Evolutionary conservation across 1,284 basidiomycete genomes (phyloP), one percentile per base, ranked within the genome.

Genomic region (Ganoderma lingzhi): DNA sequence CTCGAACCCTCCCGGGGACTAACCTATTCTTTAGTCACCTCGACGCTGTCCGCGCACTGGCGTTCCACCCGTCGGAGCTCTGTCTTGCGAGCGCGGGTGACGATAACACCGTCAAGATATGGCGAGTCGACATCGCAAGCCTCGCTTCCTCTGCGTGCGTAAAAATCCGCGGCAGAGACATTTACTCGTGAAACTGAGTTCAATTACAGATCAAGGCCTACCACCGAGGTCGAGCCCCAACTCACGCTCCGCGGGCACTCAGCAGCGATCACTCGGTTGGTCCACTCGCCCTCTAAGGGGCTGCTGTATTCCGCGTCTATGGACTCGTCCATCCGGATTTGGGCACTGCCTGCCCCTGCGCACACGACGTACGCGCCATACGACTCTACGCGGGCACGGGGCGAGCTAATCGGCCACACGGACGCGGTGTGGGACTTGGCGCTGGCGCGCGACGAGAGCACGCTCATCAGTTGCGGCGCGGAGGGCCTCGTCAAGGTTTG

Each of bases 341-440:
- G 96, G 96, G 88, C 89, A 28, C 83, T 98, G 58, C 96, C 96
- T 8, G 75, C 87, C 14, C 80, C 87, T 1, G 85, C 88, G 56
- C 90, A 90, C 82, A 95, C 88, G 77, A 96, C 89, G 19, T 98
- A 98, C 80, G 94, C 94, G 9, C 91, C 96, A 0, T 96, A 94
- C 78, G 96, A 99, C 75, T 87, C 93, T 64, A 90, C 90, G 2
- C 87, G 91, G 23, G 86, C 90, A 48, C 86, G 93, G 48, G 93
- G 93, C 44, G 92, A 93, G 71, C 88, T 99, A 39, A 90, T 97
- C 48, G 96, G 96, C 1, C 96, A 98, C 78, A 95, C 95, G 0
- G 96, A 99, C 79, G 95, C 95, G 3, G 93, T 99, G 14, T 99
- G 97, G 97, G 97, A 97, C 78, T 83, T 99, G 62, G 92, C 93